Evolutionary conservation across 805 yeast genomes (phyloP).

Genomic region (Wilhelminamyces savonicus): DNA sequence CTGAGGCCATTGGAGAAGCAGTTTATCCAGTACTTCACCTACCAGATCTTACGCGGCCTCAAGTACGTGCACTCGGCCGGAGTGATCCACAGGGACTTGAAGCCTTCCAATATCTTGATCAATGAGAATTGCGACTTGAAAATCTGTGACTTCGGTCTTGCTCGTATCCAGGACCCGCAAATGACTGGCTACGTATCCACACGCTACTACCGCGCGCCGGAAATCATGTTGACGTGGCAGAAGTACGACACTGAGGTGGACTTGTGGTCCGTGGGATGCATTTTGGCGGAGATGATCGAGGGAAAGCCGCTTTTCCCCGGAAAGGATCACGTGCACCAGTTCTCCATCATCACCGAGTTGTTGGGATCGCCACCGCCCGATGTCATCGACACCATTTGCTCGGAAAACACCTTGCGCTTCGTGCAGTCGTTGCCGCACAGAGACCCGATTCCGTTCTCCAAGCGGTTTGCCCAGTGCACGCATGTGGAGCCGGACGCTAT

Average conservation of each 20-base stretch:
- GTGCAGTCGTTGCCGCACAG: slow-evolving; percentile 90
- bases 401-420: slow-evolving; percentile 90
- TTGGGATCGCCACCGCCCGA: slow-evolving; percentile 96
- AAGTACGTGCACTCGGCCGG: slow-evolving; percentile 91
- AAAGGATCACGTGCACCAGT: slow-evolving; percentile 96
- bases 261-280: slow-evolving; percentile 97
- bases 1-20: slow-evolving; percentile 93
- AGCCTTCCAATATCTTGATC: slow-evolving; percentile 77
- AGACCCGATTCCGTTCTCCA: slow-evolving; percentile 83
- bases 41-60: slow-evolving; percentile 86
- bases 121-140: slow-evolving; percentile 89
- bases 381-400: slow-evolving; percentile 92
- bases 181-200: slow-evolving; percentile 99
- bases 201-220: slow-evolving; percentile 95
- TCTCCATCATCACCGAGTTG: slow-evolving; percentile 91
- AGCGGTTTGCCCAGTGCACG: slow-evolving; percentile 61
- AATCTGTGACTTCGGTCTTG: slow-evolving; percentile 91
- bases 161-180: slow-evolving; percentile 96
- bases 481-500: slow-evolving; percentile 53
- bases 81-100: slow-evolving; percentile 83
- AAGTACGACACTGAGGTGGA: slow-evolving; percentile 95
- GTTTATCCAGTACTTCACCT: slow-evolving; percentile 92
- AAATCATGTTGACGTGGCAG: slow-evolving; percentile 98
- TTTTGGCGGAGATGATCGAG: slow-evolving; percentile 95
- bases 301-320: slow-evolving; percentile 98